Evolutionary conservation across 176 grass and related monocot species (phyloP), one percentile per base, ranked within the genome.

Genomic region (Alloteropsis semialata): DNA sequence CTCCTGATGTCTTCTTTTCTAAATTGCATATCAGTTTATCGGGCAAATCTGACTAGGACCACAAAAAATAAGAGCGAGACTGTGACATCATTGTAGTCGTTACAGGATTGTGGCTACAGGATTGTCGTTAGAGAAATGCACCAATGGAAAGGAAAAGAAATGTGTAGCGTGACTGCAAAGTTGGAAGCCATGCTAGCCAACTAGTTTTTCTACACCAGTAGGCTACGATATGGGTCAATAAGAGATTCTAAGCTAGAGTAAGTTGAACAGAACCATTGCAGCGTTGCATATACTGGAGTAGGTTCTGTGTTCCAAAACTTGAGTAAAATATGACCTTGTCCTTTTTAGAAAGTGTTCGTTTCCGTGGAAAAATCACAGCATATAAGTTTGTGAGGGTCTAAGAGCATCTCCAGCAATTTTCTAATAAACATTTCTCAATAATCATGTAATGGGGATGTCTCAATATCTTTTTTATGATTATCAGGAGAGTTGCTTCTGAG

Each of bases 1-100:
- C 78, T 45, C 62, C 19, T 58, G 61, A 76, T 84, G 72, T 65
- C 59, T 65, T 48, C 46, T 45, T 84, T 14, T 36, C 21, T 29
- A 1, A 37, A 57, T 45, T 76, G n/a, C n/a, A n/a, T n/a, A n/a
- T 44, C 37, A 68, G 37, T 56, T 34, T 77, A 46, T 18, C 24
- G 7, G 3, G 1, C 45, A 32, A 39, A 28, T 76, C 12, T 64
- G 82, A 84, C 60, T 13, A 32, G 17, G 65, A 57, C 58, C 44
- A 27, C 9, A 42, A 30, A 18, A 65, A 54, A 11, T 13, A 27
- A 56, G 17, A 17, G 6, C 10, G 3, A 29, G 44, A 83, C 62
- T 5, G 81, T 50, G 80, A 82, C 55, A 15, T 29, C 27, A 12
- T 81, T 18, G 9, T 11, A 33, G 28, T 19, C 24, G 38, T 71